phyloP scores from a whole-genome alignment of 2,329 filamentous ascomycete genomes.

The Microsporum canis region DNA sequence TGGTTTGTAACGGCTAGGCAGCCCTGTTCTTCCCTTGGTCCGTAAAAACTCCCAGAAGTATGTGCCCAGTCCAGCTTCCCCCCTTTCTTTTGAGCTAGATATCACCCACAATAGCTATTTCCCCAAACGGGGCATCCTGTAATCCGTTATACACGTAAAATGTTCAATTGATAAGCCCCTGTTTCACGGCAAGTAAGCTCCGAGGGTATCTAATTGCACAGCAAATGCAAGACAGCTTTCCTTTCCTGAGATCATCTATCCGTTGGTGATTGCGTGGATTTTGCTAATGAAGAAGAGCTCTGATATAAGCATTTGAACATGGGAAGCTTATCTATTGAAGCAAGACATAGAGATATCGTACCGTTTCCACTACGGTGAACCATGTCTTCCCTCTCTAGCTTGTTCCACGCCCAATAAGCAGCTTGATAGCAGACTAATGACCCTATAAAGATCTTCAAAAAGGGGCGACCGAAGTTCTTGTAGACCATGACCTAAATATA shows the following conservation, averaged over 20 bases:
- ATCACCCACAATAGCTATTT: too few relatives aligned
- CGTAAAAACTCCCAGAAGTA: background rate
- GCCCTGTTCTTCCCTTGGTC: background rate
- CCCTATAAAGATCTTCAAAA: conserved; percentile 4
- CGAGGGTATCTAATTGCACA: background rate
- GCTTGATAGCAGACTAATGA: conserved; percentile 2
- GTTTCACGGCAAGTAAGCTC: background rate
- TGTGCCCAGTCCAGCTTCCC: background rate
- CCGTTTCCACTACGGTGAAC: conserved; percentile 2
- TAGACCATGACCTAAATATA: conserved; percentile 26
- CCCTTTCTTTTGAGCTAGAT: too few relatives aligned
- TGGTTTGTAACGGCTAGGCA: background rate
- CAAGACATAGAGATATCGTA: background rate
- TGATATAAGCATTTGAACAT: background rate
- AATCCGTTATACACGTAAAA: background rate
- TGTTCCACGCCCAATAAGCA: conserved; percentile 6
- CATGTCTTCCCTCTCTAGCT: conserved; percentile 1
- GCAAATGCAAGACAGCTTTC: background rate
- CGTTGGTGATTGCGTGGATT: background rate
- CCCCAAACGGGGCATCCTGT: too few relatives aligned
- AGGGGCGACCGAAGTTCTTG: conserved; percentile 5
- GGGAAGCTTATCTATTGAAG: background rate
- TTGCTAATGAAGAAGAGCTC: background rate
- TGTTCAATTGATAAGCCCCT: background rate
- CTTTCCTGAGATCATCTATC: background rate